phyloP scores from a whole-genome alignment of 2,329 filamentous ascomycete genomes.

The Waltergamsia citrina region DNA sequence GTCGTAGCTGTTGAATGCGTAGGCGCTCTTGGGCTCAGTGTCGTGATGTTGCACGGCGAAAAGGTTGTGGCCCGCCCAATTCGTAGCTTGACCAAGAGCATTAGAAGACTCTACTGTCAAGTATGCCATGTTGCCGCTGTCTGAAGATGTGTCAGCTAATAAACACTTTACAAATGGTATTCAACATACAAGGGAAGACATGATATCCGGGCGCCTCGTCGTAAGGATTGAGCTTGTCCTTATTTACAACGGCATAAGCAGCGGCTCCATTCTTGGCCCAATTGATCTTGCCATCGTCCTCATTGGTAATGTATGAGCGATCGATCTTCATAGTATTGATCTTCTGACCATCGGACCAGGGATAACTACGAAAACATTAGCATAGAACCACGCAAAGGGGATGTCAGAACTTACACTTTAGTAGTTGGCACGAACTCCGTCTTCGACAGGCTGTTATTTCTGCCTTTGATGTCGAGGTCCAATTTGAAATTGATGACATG shows the following conservation, averaged over 20 bases:
- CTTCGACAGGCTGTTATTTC: conserved; percentile 25
- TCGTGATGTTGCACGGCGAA: conserved; percentile 36
- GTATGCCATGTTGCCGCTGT: conserved; percentile 21
- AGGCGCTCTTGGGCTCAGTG: conserved; percentile 25
- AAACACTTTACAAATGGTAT: background rate
- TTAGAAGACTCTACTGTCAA: conserved; percentile 33
- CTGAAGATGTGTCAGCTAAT: background rate
- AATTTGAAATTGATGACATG: conserved; percentile 29
- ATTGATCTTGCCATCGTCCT: conserved; percentile 25
- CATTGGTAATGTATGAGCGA: conserved; percentile 23
- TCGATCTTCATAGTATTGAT: conserved; percentile 40
- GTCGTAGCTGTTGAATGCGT: conserved; percentile 26
- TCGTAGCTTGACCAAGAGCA: conserved; percentile 22
- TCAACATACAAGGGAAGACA: conserved; percentile 20
- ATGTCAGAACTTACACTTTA: conserved; percentile 4
- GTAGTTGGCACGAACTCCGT: conserved; percentile 18
- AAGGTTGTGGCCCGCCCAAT: conserved; percentile 34
- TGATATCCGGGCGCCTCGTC: conserved; percentile 37
- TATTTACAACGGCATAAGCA: conserved; percentile 34
- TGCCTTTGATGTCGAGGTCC: conserved; percentile 26
- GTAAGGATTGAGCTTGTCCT: conserved; percentile 32
- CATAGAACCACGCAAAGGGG: background rate
- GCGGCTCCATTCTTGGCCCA: conserved; percentile 33
- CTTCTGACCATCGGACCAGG: conserved; percentile 33
- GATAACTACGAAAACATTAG: conserved; percentile 18